These are phyloP conservation scores for Pisolithus marmoratus DNA, from an alignment of 768 basidiomycete species.

Conservation along the genomic window DNA sequence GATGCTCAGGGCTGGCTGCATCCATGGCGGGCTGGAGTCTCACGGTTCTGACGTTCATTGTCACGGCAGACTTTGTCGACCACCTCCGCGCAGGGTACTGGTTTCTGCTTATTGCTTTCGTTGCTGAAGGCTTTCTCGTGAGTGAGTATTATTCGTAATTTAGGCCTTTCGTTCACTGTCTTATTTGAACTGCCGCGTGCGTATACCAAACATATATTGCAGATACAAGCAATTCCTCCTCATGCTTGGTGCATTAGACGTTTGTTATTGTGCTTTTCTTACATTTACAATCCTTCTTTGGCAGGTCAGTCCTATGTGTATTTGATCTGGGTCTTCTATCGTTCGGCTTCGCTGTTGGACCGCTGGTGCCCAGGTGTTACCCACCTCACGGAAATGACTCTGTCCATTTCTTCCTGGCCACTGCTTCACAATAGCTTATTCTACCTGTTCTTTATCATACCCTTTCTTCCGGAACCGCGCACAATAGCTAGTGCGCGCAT, in stretches of 20 bases:
- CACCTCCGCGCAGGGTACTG: conserved; percentile 76
- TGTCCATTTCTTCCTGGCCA: conserved; percentile 73
- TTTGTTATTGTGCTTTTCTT: background rate
- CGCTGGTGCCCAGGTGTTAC: conserved; percentile 65
- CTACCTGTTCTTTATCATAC: conserved; percentile 44
- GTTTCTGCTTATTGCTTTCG: conserved; percentile 61
- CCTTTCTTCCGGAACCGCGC: conserved; percentile 77
- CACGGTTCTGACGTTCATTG: conserved; percentile 60
- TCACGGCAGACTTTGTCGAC: conserved; percentile 54
- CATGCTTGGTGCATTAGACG: conserved; percentile 36
- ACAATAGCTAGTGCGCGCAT: conserved; percentile 39
- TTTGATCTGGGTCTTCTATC: conserved; percentile 63
- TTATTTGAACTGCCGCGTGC: background rate
- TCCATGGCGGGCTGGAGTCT: conserved; percentile 54
- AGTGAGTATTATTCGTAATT: conserved; percentile 37
- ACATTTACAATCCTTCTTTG: conserved; percentile 1
- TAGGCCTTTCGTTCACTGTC: background rate
- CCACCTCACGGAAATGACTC: conserved; percentile 42
- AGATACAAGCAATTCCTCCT: conserved; percentile 53
- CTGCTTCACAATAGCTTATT: conserved; percentile 42
- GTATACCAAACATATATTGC: conserved; percentile 62
- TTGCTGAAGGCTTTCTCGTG: conserved; percentile 66
- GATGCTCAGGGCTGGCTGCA: conserved; percentile 59
- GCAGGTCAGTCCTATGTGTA: conserved; percentile 62
- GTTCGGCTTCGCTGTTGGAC: conserved; percentile 72